phyloP scores from a whole-genome alignment of 176 grass and related monocot species.

The Coix lacrymajobi region DNA sequence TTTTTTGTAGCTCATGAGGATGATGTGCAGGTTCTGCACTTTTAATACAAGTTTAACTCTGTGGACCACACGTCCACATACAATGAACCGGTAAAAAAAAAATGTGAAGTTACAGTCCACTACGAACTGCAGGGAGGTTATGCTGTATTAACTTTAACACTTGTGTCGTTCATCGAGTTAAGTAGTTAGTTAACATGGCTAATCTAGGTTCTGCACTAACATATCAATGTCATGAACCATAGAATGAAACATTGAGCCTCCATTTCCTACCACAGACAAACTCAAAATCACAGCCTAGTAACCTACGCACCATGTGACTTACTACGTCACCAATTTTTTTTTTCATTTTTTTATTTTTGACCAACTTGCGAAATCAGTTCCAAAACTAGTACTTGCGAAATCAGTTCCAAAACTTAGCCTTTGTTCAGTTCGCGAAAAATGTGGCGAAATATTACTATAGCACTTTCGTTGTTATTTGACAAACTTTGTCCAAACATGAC shows the following conservation, averaged over 20 bases:
- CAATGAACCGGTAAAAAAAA: background rate
- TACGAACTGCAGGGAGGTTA: slow-evolving; percentile 18
- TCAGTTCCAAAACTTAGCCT: too few relatives aligned
- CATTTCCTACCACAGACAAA: background rate
- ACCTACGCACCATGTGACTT: background rate
- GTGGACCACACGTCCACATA: slow-evolving; percentile 12
- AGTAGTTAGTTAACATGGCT: background rate
- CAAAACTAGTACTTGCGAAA: too few relatives aligned
- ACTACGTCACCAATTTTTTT: background rate
- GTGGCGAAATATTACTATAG: too few relatives aligned
- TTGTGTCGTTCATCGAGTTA: background rate
- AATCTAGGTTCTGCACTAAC: background rate
- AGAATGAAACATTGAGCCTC: background rate
- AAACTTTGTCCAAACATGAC: too few relatives aligned
- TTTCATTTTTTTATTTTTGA: too few relatives aligned
- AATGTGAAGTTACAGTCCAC: background rate
- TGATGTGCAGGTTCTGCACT: slow-evolving; percentile 17
- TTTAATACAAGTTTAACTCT: background rate
- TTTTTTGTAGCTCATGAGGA: slow-evolving; percentile 6
- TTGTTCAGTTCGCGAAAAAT: too few relatives aligned
- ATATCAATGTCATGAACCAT: background rate
- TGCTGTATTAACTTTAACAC: background rate
- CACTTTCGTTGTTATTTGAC: too few relatives aligned
- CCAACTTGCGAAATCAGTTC: background rate
- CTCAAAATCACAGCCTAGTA: background rate